Conservation (phyloP, 2,329 filamentous ascomycete genomes). For the Endocalyx cinctus region DNA sequence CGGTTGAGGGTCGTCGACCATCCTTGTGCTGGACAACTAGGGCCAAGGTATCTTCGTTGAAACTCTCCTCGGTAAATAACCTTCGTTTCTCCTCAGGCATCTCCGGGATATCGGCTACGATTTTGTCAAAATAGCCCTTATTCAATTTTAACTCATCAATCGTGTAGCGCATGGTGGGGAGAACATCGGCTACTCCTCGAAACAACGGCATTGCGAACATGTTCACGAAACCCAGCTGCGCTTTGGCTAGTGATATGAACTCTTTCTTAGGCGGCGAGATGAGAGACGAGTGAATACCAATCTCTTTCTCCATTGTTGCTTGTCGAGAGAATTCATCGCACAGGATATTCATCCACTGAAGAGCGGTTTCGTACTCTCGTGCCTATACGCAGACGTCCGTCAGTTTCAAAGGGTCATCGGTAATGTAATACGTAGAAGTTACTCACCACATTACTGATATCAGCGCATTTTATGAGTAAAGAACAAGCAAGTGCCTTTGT, state of each 20-base stretch:
- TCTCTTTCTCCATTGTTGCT: conserved; percentile 82
- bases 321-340: conserved; percentile 94
- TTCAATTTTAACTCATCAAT: conserved; percentile 78
- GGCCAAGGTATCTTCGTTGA: conserved; percentile 42
- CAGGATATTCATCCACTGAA: conserved; percentile 88
- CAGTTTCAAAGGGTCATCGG: too few species aligned
- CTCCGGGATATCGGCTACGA: conserved; percentile 59
- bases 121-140: conserved; percentile 66
- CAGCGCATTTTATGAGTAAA: conserved; percentile 92
- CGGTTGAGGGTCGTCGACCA: conserved; percentile 13
- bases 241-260: conserved; percentile 73
- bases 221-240: conserved; percentile 95
- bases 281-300: conserved; percentile 82
- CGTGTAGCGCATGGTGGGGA: conserved; percentile 80
- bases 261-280: conserved; percentile 83
- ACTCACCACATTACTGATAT: conserved; percentile 96
- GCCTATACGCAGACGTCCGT: too few species aligned
- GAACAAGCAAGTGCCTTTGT: conserved; percentile 80
- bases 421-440: too few species aligned
- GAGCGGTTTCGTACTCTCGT: conserved; percentile 74
- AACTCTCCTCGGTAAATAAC: conserved; percentile 34
- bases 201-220: conserved; percentile 92
- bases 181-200: conserved; percentile 76
- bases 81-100: conserved; percentile 35
- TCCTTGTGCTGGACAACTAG: conserved; percentile 27